Base-by-base conservation (phyloP, 1,284 basidiomycete genomes). In the Anthracocystis walkeri region DNA sequence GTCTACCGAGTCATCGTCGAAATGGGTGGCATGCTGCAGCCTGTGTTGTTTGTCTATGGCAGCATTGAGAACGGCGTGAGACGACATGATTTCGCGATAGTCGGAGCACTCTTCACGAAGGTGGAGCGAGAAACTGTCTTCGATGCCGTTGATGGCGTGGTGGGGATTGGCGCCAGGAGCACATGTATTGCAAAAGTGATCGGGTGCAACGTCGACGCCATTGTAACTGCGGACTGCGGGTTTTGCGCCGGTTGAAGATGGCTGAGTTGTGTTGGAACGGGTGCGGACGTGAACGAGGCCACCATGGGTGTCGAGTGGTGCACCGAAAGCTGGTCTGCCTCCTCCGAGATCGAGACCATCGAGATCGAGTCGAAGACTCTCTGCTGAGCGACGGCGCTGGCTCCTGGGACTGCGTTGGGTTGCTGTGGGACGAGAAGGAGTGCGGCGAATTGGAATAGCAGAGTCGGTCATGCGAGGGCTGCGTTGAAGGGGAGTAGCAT, bases 301-400 rank as follows among this genome's bases (percentile, higher is more conserved):
- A 14, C 38, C 11, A 14, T 58, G 31, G 20, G 16, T 40, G 21
- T 48, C 54, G 40, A 53, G 41, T 1, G 58, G 45, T 6, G 49
- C 14, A 33, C 6, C 49, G 21, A 51, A 48, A 7, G 33, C 16
- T 16, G 60, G 50, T 23, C 61, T 69, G 35, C 70, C 69, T 3
- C 80, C 80, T 21, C n/a, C n/a, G n/a, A 81, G 71, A 46, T 81
- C 80, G 31, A 81, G 65, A 48, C 80, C 80, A 6, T 81, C 78
- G 11, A 81, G 62, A 45, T 81, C 80, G 1, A 81, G 33, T 7
- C 56, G 63, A 11, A 81, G 60, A 12, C 60, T 79, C 49, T 81
- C 67, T 20, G 44, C 56, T 8, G 76, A 78, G 21, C 50, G 50
- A 18, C 59, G 68, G 20, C 64, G 66, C 42, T 63, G 66, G 23